Base-by-base conservation (phyloP, 352 stramenopile species). In the Elongisporangium anandrum region DNA sequence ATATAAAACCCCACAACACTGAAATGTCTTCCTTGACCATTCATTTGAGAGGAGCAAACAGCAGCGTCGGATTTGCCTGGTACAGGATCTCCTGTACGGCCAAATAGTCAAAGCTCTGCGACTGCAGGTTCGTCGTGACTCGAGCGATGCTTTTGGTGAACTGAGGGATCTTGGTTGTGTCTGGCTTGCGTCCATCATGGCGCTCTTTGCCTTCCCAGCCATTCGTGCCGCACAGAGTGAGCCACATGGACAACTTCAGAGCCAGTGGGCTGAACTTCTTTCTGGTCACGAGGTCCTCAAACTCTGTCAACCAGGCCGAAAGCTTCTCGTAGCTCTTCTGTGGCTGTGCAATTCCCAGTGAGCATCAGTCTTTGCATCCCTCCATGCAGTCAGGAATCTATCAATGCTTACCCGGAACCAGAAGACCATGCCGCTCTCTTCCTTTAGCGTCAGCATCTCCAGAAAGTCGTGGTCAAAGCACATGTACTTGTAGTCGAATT, bases 401-500 rank as follows among this genome's bases (percentile, higher is more conserved):
- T 45, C 5, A 24, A 8, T 23, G 70, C 74, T 9, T 64, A 91
- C 81, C 34, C 77, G 75, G 52, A 92, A 92, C 81, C 81, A 92
- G 54, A 87, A 88, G 12, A 92, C 66, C 65, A 87, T 70, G 0
- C 75, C 75, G 51, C 76, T 72, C 54, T 92, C 81, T 61, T 92
- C 81, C 53, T 90, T 90, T 2, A 90, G 66, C 12, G 76, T 87
- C 50, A 92, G 59, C 60, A 92, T 79, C 66, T 92, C 77, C 12
- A 90, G 65, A 56, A 92, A 92, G 39, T 88, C 79, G 54, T 79
- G 69, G 38, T 88, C 79, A 41, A 89, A 90, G 63, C 70, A 74
- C 79, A 92, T 88, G 65, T 88, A 92, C 4, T 66, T 70, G 57
- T 87, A 88, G 68, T 92, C 81, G 54, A 92, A 90, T 22, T 69